Conservation (phyloP, 2,329 filamentous ascomycete genomes). For the Epichloe uncinata region DNA sequence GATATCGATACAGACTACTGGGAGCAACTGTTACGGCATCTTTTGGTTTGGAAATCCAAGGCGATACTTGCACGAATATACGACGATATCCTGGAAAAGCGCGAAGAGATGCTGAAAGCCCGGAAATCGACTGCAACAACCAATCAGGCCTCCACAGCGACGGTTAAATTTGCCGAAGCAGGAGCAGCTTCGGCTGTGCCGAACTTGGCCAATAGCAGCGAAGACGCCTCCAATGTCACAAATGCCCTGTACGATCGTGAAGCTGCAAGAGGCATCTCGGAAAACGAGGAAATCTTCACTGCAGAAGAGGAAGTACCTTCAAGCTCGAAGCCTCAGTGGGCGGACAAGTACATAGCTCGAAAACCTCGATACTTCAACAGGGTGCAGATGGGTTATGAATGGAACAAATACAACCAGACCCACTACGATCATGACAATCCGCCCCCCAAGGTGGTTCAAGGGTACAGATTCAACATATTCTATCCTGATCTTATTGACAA, state of each 20-base stretch:
- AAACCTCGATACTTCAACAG: slow-evolving; percentile 97
- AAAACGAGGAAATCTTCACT: slow-evolving; percentile 92
- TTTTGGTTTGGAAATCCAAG: slow-evolving; percentile 85
- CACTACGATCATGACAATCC: slow-evolving; percentile 98
- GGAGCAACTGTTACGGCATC: slow-evolving; percentile 77
- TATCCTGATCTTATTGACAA: slow-evolving; percentile 96
- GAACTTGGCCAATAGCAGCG: slow-evolving; percentile 31
- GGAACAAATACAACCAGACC: slow-evolving; percentile 99
- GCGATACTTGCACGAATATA: slow-evolving; percentile 70
- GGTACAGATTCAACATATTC: slow-evolving; percentile 99
- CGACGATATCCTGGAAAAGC: slow-evolving; percentile 43
- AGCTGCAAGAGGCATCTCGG: slow-evolving; percentile 76
- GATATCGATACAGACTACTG: slow-evolving; percentile 95
- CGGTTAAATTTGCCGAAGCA: not conserved
- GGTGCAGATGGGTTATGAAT: slow-evolving; percentile 98
- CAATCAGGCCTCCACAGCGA: not conserved
- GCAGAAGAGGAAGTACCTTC: slow-evolving; percentile 66
- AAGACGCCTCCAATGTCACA: slow-evolving; percentile 76
- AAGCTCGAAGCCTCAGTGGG: slow-evolving; percentile 59
- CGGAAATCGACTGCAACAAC: slow-evolving; percentile 4
- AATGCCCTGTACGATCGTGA: slow-evolving; percentile 86
- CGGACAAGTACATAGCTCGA: slow-evolving; percentile 70
- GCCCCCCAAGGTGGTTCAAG: slow-evolving; percentile 96
- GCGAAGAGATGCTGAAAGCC: slow-evolving; percentile 2
- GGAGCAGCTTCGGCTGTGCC: not conserved